Base-by-base conservation (phyloP, 441 rosid species). In the Pelargonium fulgidum region DNA sequence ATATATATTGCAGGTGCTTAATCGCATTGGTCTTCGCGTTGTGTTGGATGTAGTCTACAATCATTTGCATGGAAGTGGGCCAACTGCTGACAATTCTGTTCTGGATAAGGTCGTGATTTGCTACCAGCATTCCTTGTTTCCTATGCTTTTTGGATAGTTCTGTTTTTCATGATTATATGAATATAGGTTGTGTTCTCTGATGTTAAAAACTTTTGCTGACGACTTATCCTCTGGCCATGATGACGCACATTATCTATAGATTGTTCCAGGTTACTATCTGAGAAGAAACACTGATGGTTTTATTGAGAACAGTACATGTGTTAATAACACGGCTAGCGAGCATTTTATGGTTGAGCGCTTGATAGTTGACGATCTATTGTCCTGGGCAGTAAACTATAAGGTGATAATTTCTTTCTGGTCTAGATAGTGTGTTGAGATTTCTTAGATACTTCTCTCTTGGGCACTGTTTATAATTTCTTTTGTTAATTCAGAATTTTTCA, bases 221-320 rank as follows among this genome's bases (percentile, higher is more conserved):
- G 70, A 29, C 19, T 77, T 75, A 52, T 65, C 41, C 52, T 17
- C 36, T 10, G 24, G 47, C 50, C 63, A 24, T 72, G 68, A 17
- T 70, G 70, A 76, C 42, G 63, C 62, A 72, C 62, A 62, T 73
- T 76, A 42, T 71, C 42, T 72, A 69, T 75, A 94, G 97, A 85
- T 91, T 82, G 99, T 94, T 81, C 99, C 99, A 73, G 99, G 99
- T 70, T 94, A 94, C 83, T 89, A 91, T 85, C 78, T 94, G 87
- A 85, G 99, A 81, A 85, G 94, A 85, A 87, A 87, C 80, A 78
- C 69, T 26, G 91, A 90, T 80, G 97, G 99, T 69, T 77, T 81
- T 70, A 81, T 91, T 62, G 97, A 94, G 85, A 68, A 91, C 75
- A 94, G 97, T 75, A 82, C 99, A 65, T 94, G 99, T 61, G 77